Conservation (phyloP, 1,139 yeast species). For the Pichia sp. region DNA sequence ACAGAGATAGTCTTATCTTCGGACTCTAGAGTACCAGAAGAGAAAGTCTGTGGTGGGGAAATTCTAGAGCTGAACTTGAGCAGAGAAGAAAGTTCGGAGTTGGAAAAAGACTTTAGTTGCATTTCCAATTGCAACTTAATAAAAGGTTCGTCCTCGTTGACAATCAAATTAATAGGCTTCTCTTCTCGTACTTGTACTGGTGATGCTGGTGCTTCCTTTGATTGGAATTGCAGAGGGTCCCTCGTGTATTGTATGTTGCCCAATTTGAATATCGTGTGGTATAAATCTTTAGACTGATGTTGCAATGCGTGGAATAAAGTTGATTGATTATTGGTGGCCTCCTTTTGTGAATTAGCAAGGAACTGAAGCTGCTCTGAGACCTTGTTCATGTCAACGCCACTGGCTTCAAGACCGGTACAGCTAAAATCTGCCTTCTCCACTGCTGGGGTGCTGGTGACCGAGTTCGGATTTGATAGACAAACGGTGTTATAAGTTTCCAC, state of each 20-base stretch:
- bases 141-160: constrained; percentile 22
- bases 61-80: constrained; percentile 10
- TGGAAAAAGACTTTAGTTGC: constrained; percentile 5
- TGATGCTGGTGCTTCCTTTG: background rate
- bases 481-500: constrained; percentile 21
- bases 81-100: constrained; percentile 1
- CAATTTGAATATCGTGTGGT: constrained; percentile 15
- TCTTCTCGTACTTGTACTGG: background rate
- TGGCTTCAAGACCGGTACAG: no score
- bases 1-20: constrained; percentile 12
- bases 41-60: background rate
- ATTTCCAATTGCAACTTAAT: constrained; percentile 20
- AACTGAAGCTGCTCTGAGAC: no score
- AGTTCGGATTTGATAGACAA: constrained; percentile 10
- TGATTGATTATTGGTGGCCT: no score
- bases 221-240: constrained; percentile 16
- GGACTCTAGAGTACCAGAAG: constrained; percentile 8
- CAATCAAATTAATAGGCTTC: constrained; percentile 13
- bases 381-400: constrained; percentile 13
- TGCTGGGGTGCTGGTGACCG: constrained; percentile 3
- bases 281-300: no score
- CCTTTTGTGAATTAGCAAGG: no score
- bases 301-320: no score
- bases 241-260: constrained; percentile 17
- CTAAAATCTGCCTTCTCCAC: background rate